Conservation (phyloP, 2,329 filamentous ascomycete genomes). For the Phialophora macrospora region DNA sequence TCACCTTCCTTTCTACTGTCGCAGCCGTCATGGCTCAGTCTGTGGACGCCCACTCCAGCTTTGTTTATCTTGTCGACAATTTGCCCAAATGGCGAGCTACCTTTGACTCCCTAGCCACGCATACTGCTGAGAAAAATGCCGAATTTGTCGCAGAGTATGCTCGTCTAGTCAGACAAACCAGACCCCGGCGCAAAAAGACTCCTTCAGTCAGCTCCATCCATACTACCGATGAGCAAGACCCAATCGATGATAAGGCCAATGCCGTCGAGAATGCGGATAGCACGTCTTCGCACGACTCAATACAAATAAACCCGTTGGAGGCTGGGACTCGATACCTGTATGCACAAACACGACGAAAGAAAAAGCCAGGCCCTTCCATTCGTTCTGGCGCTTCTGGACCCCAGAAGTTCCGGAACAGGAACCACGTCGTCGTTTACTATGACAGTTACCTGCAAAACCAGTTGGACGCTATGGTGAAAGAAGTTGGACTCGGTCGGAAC, state of each 20-base stretch:
- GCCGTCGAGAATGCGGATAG: constrained; percentile 14
- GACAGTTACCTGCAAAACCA: constrained; percentile 83
- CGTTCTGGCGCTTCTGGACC: constrained; percentile 43
- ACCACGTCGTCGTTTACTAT: constrained; percentile 87
- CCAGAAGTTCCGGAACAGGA: constrained; percentile 69
- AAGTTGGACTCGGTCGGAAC: constrained; percentile 79
- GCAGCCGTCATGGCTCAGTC: constrained; percentile 27
- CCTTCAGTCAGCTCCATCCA: constrained; percentile 50
- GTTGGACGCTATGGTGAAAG: constrained; percentile 81
- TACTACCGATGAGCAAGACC: constrained; percentile 37
- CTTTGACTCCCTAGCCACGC: constrained; percentile 49
- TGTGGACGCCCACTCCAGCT: constrained; percentile 53
- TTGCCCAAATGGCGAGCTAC: constrained; percentile 52
- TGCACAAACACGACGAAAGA: constrained; percentile 46
- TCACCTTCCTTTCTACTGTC: constrained; percentile 4
- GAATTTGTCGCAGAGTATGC: constrained; percentile 53
- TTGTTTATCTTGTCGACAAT: constrained; percentile 51
- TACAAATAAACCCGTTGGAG: constrained; percentile 35
- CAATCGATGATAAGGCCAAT: constrained; percentile 1
- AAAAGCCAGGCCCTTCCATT: constrained; percentile 44
- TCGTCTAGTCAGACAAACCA: constrained; percentile 44
- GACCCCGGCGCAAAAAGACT: constrained; percentile 46
- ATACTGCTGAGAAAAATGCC: constrained; percentile 49
- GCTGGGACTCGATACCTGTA: constrained; percentile 37
- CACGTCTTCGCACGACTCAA: constrained; percentile 18